Evolutionary conservation across 805 yeast species (phyloP).

Genomic region (Yarrowia divulgata): DNA sequence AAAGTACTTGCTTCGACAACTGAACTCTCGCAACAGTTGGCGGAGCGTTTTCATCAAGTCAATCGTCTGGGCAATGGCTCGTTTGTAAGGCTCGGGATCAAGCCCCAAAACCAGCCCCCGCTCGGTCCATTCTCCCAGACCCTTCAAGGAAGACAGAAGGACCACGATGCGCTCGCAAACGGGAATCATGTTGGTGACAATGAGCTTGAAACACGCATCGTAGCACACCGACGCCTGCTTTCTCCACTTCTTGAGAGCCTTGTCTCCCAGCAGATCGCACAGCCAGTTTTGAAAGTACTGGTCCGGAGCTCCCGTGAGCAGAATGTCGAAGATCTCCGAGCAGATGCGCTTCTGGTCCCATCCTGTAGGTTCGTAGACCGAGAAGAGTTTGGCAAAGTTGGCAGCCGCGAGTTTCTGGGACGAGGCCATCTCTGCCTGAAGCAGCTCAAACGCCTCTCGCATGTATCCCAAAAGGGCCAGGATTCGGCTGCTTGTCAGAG

Average conservation of each 20-base stretch:
- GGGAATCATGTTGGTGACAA: conserved; percentile 57
- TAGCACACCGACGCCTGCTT: conserved; percentile 56
- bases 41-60: conserved; percentile 25
- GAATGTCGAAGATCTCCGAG: conserved; percentile 53
- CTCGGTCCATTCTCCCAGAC: conserved; percentile 55
- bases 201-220: conserved; percentile 54
- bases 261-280: conserved; percentile 63
- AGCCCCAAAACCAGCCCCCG: conserved; percentile 44
- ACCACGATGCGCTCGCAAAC: conserved; percentile 58
- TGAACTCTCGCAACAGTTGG: conserved; percentile 15
- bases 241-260: conserved; percentile 59
- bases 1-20: conserved; percentile 25
- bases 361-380: conserved; percentile 10
- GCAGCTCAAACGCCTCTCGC: conserved; percentile 47
- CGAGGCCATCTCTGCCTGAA: conserved; percentile 48
- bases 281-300: conserved; percentile 58
- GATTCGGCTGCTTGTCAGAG: conserved; percentile 52
- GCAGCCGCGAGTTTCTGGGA: conserved; percentile 48
- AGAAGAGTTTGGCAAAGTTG: conserved; percentile 33
- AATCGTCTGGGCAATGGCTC: conserved; percentile 19
- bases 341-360: conserved; percentile 44
- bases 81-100: conserved; percentile 27
- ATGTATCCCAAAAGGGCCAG: conserved; percentile 50
- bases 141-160: conserved; percentile 55
- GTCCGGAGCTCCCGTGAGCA: conserved; percentile 60